Evolutionary conservation across 2,329 filamentous ascomycete species (phyloP).

Genomic region (Cryphonectria nitschkei): DNA sequence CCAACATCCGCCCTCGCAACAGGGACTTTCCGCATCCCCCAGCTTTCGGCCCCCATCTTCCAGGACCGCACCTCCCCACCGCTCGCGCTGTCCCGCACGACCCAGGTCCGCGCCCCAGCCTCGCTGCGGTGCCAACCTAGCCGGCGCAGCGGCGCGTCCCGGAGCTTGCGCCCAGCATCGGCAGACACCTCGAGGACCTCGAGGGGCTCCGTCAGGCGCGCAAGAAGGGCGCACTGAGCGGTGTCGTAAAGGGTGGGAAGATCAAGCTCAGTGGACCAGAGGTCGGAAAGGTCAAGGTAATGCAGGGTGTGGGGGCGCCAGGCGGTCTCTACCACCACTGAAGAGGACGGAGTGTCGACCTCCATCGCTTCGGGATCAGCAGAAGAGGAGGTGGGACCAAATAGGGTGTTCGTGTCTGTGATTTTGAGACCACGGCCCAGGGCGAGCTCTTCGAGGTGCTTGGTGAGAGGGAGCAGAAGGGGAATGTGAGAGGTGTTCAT

Average conservation of each 20-base stretch:
- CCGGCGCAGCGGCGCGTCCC: slow-evolving; percentile 60
- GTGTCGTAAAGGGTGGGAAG: slow-evolving; percentile 57
- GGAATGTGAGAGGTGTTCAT: slow-evolving; percentile 68
- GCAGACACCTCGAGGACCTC: slow-evolving; percentile 77
- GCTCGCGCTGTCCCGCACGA: slow-evolving; percentile 60
- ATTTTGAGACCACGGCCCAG: slow-evolving; percentile 70
- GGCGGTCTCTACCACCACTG: slow-evolving; percentile 38
- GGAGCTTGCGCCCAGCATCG: slow-evolving; percentile 66
- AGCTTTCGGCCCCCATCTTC: slow-evolving; percentile 85
- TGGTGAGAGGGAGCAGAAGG: slow-evolving; percentile 66
- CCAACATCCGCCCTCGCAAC: slow-evolving; percentile 90
- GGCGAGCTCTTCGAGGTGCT: slow-evolving; percentile 76
- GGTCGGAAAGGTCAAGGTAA: slow-evolving; percentile 78
- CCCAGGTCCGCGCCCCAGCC: slow-evolving; percentile 66
- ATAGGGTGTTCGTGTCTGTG: slow-evolving; percentile 67
- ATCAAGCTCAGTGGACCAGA: slow-evolving; percentile 64
- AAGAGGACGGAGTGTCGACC: slow-evolving; percentile 22
- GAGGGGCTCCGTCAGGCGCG: slow-evolving; percentile 65
- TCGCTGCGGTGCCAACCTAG: slow-evolving; percentile 74
- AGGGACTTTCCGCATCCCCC: slow-evolving; percentile 91
- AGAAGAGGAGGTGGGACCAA: slow-evolving; percentile 49
- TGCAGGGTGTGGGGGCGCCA: slow-evolving; percentile 66
- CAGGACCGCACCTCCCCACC: slow-evolving; percentile 57
- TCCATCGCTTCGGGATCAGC: slow-evolving; percentile 31
- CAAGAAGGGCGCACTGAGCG: slow-evolving; percentile 58